phyloP scores from a whole-genome alignment of 2,329 filamentous ascomycete genomes.

The Aspergillus proliferans region DNA sequence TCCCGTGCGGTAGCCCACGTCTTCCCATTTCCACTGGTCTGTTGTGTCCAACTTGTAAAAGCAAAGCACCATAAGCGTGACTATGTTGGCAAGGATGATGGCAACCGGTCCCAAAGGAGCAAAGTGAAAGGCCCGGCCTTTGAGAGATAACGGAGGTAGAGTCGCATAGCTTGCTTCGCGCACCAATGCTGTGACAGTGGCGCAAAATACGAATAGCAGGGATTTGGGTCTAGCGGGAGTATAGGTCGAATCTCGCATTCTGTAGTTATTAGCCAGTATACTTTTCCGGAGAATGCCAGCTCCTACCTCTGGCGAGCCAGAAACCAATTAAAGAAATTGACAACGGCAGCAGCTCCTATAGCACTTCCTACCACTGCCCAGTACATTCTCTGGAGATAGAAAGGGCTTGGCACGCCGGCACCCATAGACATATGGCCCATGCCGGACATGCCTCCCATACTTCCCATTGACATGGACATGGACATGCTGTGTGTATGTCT shows the following conservation, averaged over 20 bases:
- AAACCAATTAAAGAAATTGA: conserved; percentile 42
- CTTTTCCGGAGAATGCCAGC: neutral
- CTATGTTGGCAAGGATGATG: conserved; percentile 38
- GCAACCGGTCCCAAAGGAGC: conserved; percentile 34
- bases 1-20: conserved; percentile 52
- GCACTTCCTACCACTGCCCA: conserved; percentile 45
- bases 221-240: conserved; percentile 51
- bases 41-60: conserved; percentile 50
- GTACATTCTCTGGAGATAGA: conserved; percentile 48
- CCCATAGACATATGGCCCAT: conserved; percentile 39
- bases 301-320: conserved; percentile 46
- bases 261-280: conserved; percentile 14
- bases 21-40: conserved; percentile 48
- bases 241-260: conserved; percentile 39
- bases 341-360: conserved; percentile 27
- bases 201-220: conserved; percentile 42
- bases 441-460: conserved; percentile 19
- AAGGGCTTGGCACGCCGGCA: conserved; percentile 39
- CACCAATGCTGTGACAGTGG: conserved; percentile 48
- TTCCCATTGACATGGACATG: conserved; percentile 15
- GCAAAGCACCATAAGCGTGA: conserved; percentile 49
- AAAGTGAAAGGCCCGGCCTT: conserved; percentile 28
- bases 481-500: too few relatives aligned
- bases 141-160: conserved; percentile 30
- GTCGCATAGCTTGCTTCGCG: conserved; percentile 49